Evolutionary conservation across 345 rosid genomes (phyloP).

Genomic region (Draba incana): DNA sequence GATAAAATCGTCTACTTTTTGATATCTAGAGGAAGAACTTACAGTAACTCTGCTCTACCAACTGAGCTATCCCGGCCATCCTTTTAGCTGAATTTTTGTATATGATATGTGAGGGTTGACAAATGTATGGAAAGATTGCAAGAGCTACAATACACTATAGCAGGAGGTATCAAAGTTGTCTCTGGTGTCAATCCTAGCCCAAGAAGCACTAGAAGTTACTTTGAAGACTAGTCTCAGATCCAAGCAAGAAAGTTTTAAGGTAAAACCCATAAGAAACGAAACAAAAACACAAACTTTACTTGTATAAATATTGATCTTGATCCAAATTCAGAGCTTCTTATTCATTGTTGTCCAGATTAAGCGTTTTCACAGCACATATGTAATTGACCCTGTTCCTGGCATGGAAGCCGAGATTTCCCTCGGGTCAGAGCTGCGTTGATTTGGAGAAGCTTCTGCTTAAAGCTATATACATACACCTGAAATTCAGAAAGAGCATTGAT

Average conservation of each 20-base stretch:
- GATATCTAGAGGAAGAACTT: too few species aligned
- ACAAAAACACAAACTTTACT: conserved; percentile 3
- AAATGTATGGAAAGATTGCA: conserved; percentile 93
- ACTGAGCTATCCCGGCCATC: too few species aligned
- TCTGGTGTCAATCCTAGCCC: conserved; percentile 89
- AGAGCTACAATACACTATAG: conserved; percentile 87
- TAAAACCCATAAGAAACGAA: too few species aligned
- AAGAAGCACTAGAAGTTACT: conserved; percentile 79
- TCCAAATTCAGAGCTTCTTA: conserved; percentile 9
- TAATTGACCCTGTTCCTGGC: conserved; percentile 77
- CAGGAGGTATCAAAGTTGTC: conserved; percentile 83
- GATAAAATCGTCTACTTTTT: too few species aligned
- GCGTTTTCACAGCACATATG: conserved; percentile 76
- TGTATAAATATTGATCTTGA: neutral
- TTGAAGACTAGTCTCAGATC: conserved; percentile 91
- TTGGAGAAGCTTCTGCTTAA: conserved; percentile 86
- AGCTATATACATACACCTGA: conserved; percentile 85
- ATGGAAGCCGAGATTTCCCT: conserved; percentile 84
- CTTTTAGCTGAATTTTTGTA: too few species aligned
- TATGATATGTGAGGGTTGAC: conserved; percentile 68
- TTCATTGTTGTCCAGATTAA: conserved; percentile 81
- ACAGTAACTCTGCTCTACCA: too few species aligned
- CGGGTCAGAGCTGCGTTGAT: conserved; percentile 83
- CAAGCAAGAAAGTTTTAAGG: conserved; percentile 97
- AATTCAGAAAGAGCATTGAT: conserved; percentile 83